Evolutionary conservation across 139 green algal genomes (phyloP), one percentile per base, ranked within the genome.

Genomic region (Pseudopediastrum boryanum): DNA sequence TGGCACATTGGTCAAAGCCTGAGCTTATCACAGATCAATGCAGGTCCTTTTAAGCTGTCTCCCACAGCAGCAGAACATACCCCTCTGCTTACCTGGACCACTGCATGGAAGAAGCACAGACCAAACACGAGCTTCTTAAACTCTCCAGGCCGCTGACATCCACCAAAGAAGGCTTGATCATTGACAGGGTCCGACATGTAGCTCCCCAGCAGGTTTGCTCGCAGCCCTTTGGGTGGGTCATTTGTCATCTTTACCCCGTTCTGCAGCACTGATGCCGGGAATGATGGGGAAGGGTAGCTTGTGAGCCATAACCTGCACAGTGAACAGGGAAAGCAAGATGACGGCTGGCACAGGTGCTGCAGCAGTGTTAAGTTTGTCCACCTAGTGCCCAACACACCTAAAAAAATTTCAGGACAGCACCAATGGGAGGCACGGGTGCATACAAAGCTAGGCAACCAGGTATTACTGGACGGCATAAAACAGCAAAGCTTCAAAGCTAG

Each of bases 171-270:
- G 51, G 93, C 89, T 1, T 83, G 63, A 59, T 69, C 44, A 36
- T 35, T 83, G 71, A 94, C 82, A 27, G 92, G 92, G 77, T 95
- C 89, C 8, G 84, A 84, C 46, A 90, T 84, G 85, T 94, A 95
- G 67, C 87, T 93, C 23, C 91, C 82, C 29, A 90, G 70, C 69
- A 96, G 83, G 77, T 89, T 89, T 38, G 12, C 5, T 9, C 77
- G 31, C 46, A 88, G 23, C 0, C 86, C 89, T 83, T 92, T 94
- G 27, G 89, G 90, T 16, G 89, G 89, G 66, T 94, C 90, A 64
- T 88, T 91, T 35, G 90, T 94, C 88, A 94, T 94, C 82, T 95
- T 95, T 71, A 95, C 84, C 43, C 89, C 87, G 71, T 85, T 90
- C 80, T 95, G 90, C 70, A 95, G 85, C 33, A 95, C 85, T 19